These are phyloP conservation scores for Solanum appendiculatum DNA, from an alignment of 257 asterid genomes.

Conservation along the genomic window DNA sequence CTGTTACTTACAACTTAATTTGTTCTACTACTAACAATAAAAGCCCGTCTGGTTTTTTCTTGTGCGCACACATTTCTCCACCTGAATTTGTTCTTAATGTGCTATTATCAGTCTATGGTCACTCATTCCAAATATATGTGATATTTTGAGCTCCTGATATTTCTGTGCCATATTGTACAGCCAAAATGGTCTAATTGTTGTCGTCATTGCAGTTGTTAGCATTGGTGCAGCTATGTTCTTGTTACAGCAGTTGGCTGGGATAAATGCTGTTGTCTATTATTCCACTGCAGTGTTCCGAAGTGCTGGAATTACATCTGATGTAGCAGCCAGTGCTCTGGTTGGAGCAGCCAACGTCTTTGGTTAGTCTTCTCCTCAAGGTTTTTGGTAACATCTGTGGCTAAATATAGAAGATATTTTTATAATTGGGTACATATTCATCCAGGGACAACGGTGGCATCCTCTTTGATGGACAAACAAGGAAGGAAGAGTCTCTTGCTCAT, in stretches of 20 bases:
- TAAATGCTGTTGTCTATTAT: constrained; percentile 85
- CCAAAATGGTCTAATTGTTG: neutral
- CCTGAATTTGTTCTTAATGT: neutral
- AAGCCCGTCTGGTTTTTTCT: neutral
- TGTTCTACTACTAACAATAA: neutral
- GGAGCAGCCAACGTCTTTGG: constrained; percentile 95
- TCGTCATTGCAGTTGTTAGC: constrained; percentile 68
- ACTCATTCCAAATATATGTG: neutral
- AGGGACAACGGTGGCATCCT: constrained; percentile 89
- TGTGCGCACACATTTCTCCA: neutral
- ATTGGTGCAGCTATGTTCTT: constrained; percentile 85
- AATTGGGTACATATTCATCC: constrained; percentile 1
- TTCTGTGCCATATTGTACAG: neutral
- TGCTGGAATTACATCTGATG: constrained; percentile 89
- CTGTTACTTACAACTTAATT: neutral
- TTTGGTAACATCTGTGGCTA: neutral
- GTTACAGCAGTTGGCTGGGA: constrained; percentile 93
- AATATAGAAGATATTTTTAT: constrained; percentile 4
- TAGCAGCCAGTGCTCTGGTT: constrained; percentile 93
- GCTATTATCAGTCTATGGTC: neutral
- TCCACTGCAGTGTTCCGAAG: constrained; percentile 91
- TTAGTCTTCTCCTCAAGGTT: constrained; percentile 21
- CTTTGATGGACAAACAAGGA: constrained; percentile 93
- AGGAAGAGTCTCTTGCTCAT: constrained; percentile 85
- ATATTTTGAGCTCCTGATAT: neutral